Evolutionary conservation across 768 basidiomycete species (phyloP).

Genomic region (Collybiopsis confluens): DNA sequence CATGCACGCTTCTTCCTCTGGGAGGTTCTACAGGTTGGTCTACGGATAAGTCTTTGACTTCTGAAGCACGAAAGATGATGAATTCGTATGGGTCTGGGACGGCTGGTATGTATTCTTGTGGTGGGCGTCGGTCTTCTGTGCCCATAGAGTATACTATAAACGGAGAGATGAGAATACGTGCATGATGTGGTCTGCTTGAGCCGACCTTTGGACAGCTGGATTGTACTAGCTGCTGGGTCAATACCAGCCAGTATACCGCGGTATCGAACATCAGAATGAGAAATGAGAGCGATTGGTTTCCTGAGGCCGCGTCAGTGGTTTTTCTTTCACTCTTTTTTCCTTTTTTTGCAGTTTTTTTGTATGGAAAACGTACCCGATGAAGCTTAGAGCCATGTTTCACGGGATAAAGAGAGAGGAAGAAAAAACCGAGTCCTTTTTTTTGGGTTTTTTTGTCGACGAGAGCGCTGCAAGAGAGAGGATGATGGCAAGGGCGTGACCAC

Average conservation of each 20-base stretch:
- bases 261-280: constrained; percentile 88
- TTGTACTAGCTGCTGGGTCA: constrained; percentile 80
- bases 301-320: constrained; percentile 29
- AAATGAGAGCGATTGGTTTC: constrained; percentile 86
- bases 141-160: constrained; percentile 89
- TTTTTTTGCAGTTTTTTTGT: neutral
- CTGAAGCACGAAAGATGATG: constrained; percentile 87
- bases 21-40: constrained; percentile 47
- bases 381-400: constrained; percentile 60
- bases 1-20: constrained; percentile 61
- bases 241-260: constrained; percentile 84
- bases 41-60: constrained; percentile 86
- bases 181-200: no score
- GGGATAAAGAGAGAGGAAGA: no score
- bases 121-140: constrained; percentile 75
- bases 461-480: no score
- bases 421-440: no score
- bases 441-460: no score
- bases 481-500: no score
- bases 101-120: constrained; percentile 77
- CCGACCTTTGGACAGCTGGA: constrained; percentile 82
- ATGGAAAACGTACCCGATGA: constrained; percentile 58
- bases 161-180: no score
- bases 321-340: neutral
- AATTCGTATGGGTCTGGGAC: constrained; percentile 82